Evolutionary conservation across 306 rosid genomes (phyloP).

Genomic region (Acacia confusa): DNA sequence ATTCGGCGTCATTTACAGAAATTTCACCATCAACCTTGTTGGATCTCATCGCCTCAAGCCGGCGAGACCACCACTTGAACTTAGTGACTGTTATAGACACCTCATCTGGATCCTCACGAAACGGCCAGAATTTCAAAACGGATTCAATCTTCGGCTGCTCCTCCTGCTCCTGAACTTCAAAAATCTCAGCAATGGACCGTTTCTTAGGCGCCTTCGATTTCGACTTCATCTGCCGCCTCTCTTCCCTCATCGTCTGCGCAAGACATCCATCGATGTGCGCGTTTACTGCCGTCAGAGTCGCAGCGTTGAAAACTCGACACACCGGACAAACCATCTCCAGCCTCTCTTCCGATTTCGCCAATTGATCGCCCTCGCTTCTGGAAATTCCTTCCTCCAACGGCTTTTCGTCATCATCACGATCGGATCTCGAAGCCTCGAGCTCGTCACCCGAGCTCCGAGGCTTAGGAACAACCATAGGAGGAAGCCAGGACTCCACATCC

Average conservation of each 20-base stretch:
- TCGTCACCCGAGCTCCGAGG: conserved; percentile 50
- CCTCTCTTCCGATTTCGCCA: conserved; percentile 37
- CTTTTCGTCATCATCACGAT: neutral
- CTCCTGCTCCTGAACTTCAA: conserved; percentile 35
- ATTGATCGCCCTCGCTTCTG: conserved; percentile 14
- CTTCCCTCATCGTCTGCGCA: conserved; percentile 46
- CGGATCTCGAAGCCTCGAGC: conserved; percentile 39
- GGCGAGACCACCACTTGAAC: conserved; percentile 19
- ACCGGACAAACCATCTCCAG: conserved; percentile 71
- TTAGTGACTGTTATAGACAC: conserved; percentile 10
- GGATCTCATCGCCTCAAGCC: conserved; percentile 14
- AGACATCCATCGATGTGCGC: conserved; percentile 69
- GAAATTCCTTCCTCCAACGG: conserved; percentile 17
- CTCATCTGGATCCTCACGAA: neutral
- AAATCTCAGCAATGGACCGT: conserved; percentile 87
- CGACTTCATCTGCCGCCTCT: conserved; percentile 47
- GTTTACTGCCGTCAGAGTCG: conserved; percentile 61
- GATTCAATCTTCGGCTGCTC: conserved; percentile 2
- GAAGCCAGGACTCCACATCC: conserved; percentile 43
- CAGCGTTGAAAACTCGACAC: conserved; percentile 57
- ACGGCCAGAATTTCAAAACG: conserved; percentile 10
- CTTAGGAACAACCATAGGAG: conserved; percentile 56
- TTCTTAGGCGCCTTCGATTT: conserved; percentile 72
- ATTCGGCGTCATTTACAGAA: conserved; percentile 26
- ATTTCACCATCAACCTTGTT: neutral